Base-by-base conservation (phyloP, 768 basidiomycete genomes). In the Hydnomerulius pinastri region DNA sequence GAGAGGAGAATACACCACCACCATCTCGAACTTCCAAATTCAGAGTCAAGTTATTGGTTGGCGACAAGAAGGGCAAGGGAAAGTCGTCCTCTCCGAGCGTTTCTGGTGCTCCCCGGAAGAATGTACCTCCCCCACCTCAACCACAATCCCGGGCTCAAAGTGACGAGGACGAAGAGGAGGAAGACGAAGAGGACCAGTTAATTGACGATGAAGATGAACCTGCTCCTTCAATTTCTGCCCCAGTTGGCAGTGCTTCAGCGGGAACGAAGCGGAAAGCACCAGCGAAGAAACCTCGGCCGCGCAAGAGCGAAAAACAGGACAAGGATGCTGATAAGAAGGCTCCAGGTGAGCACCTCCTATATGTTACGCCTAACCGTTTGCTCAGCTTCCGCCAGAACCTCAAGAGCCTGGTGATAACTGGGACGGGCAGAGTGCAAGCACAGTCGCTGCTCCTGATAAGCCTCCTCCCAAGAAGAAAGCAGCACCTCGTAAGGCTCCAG, bases 151-250 rank as follows among this genome's bases (percentile, higher is more conserved):
- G 18, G 8, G 29, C 53, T 17, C 57, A 44, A 20, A 55, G 62
- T 38, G 77, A 75, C 12, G 80, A 81, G 20, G 84, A 84, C 28
- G 79, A 76, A 13, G 79, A 79, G 10, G 84, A 81, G 7, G 85
- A 87, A 27, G 79, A 79, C 0, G 86, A 87, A 65, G 86, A 89
- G 69, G 88, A 91, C 71, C 83, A 90, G 58, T 79, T 90, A 56
- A 85, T 90, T 57, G 88, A 91, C 67, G 88, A 88, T 51, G 85
- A 86, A 51, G 68, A 76, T 37, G 76, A 62, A 43, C 61, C 57
- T 18, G 46, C 69, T 17, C 61, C 66, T 18, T 49, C 61, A 35
- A 53, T 66, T 52, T 64, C 68, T 51, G 59, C 61, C 2, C 57
- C 65, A 15, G 50, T 64, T 46, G 45, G 65, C 28, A 46, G 58